Conservation (phyloP, 1,284 basidiomycete species). For the Moniliophthora roreri region DNA sequence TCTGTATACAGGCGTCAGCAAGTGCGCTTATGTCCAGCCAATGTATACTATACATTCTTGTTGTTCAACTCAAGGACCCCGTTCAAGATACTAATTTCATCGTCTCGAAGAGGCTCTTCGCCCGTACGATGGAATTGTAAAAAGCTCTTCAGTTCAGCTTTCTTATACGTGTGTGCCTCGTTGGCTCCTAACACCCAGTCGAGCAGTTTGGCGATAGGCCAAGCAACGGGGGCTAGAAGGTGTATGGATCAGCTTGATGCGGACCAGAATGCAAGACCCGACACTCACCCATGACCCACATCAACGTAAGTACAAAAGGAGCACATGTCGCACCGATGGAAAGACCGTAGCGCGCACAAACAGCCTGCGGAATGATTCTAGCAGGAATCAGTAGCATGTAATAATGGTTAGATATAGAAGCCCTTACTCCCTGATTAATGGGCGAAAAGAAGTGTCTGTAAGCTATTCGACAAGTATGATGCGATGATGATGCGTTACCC, state of each 20-base stretch:
- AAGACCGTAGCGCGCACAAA: constrained; percentile 90
- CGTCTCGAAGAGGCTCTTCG: constrained; percentile 85
- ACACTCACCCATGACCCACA: constrained; percentile 73
- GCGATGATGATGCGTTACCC: constrained; percentile 49
- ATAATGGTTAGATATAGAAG: constrained; percentile 3
- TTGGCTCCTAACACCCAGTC: constrained; percentile 76
- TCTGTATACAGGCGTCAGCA: constrained; percentile 23
- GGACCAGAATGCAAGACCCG: background rate
- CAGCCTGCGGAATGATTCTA: constrained; percentile 86
- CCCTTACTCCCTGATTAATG: constrained; percentile 48
- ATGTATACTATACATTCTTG: constrained; percentile 48
- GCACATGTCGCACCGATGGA: constrained; percentile 86
- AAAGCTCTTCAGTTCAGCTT: constrained; percentile 91
- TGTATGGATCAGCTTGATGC: constrained; percentile 4
- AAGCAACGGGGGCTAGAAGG: constrained; percentile 75
- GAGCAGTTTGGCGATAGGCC: constrained; percentile 85
- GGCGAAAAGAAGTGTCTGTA: constrained; percentile 2
- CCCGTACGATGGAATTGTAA: constrained; percentile 88
- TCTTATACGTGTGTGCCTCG: constrained; percentile 83
- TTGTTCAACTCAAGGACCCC: constrained; percentile 85
- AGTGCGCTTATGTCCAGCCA: no score
- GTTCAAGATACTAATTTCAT: constrained; percentile 88
- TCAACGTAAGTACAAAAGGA: constrained; percentile 76
- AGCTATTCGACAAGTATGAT: background rate
- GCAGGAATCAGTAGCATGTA: background rate